Conservation (phyloP, 169 alveolate genomes). For the Plasmodium inui region DNA sequence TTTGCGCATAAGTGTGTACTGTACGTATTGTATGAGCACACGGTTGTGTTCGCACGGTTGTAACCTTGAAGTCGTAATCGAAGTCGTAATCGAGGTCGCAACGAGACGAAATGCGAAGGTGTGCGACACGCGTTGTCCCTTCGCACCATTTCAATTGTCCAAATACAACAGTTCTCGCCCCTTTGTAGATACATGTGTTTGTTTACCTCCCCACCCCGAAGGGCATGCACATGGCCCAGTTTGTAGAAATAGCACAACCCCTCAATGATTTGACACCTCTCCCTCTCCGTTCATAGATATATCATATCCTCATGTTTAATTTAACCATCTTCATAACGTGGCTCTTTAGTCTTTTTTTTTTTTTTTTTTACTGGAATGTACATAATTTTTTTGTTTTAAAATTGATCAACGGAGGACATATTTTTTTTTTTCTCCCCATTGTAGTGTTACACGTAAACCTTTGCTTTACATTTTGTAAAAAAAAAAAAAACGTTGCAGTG, state of each 20-base stretch:
- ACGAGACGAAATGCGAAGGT: background rate
- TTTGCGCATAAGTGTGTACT: background rate
- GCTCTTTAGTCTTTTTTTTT: slow-evolving; percentile 6
- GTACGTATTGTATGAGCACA: slow-evolving; percentile 3
- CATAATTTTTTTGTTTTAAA: slow-evolving; percentile 1
- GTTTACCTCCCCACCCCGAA: background rate
- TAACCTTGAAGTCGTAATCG: background rate
- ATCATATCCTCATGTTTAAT: background rate
- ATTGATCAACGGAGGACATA: background rate
- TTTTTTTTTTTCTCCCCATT: background rate
- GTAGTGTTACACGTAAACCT: background rate
- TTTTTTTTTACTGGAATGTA: background rate
- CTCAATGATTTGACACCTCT: slow-evolving; percentile 4
- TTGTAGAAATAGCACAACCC: background rate
- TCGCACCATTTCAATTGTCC: background rate
- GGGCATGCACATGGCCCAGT: background rate
- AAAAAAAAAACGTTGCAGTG: background rate
- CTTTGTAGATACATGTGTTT: background rate
- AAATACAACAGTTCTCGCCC: background rate
- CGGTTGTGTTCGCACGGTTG: background rate
- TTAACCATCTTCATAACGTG: background rate
- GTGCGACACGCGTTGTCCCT: background rate
- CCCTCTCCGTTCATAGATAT: background rate
- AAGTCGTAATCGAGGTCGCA: background rate
- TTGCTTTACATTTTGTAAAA: background rate